phyloP scores from a whole-genome alignment of 257 asterid genomes.

The Ajuga chamaepitys region DNA sequence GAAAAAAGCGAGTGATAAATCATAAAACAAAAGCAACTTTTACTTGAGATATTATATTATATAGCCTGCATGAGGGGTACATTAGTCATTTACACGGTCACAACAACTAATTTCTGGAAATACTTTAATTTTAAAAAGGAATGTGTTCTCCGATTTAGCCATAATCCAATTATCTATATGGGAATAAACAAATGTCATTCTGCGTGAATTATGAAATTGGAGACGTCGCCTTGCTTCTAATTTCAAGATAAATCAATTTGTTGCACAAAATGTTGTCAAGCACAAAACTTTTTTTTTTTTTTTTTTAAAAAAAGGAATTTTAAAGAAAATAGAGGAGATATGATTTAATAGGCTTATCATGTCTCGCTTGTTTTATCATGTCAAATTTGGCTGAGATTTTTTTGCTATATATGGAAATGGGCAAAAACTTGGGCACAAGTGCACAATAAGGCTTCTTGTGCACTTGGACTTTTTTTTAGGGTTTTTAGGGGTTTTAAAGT shows the following conservation, averaged over 20 bases:
- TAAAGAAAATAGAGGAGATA: constrained; percentile 15
- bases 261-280: too few relatives aligned
- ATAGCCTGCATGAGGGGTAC: not conserved
- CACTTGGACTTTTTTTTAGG: too few relatives aligned
- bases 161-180: constrained; percentile 25
- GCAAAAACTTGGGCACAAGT: too few relatives aligned
- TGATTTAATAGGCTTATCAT: constrained; percentile 40
- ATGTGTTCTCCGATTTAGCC: constrained; percentile 34
- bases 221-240: too few relatives aligned
- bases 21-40: constrained; percentile 5
- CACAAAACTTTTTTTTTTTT: too few relatives aligned
- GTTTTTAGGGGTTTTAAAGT: too few relatives aligned
- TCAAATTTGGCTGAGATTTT: constrained; percentile 10
- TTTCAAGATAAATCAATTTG: constrained; percentile 4
- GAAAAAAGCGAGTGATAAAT: constrained; percentile 5
- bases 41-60: not conserved
- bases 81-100: not conserved
- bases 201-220: constrained; percentile 17
- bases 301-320: not conserved
- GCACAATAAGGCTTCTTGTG: too few relatives aligned
- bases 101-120: too few relatives aligned
- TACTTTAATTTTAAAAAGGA: not conserved
- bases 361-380: constrained; percentile 25
- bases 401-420: too few relatives aligned
- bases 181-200: constrained; percentile 19